These are phyloP conservation scores for Tympanopsis confertula DNA, from an alignment of 2,329 filamentous ascomycete species.

Conservation along the genomic window DNA sequence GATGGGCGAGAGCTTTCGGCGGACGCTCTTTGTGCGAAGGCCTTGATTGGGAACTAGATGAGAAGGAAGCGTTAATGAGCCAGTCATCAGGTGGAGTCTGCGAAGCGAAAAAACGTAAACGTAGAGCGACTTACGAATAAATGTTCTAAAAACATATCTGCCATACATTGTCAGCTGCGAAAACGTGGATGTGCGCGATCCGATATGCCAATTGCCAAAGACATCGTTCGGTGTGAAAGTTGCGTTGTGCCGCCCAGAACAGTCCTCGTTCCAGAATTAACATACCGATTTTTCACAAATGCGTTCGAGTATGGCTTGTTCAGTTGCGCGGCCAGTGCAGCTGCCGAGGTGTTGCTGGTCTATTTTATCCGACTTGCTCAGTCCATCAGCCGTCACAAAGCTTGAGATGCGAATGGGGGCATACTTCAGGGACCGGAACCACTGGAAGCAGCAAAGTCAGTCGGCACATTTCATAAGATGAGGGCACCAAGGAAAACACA, in stretches of 20 bases:
- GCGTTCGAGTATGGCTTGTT: constrained; percentile 62
- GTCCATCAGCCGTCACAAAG: too few species aligned
- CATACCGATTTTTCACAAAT: constrained; percentile 64
- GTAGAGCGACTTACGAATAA: constrained; percentile 40
- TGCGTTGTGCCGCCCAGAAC: too few species aligned
- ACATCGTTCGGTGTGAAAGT: too few species aligned
- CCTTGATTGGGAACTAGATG: constrained; percentile 63
- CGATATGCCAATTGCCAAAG: too few species aligned
- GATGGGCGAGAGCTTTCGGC: constrained; percentile 81
- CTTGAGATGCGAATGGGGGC: constrained; percentile 44
- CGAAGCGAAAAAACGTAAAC: too few species aligned
- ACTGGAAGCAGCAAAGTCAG: too few species aligned
- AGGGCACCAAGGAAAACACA: neutral
- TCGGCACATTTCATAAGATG: neutral
- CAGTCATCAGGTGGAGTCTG: neutral
- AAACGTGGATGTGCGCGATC: too few species aligned
- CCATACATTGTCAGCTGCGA: too few species aligned
- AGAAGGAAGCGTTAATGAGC: constrained; percentile 1
- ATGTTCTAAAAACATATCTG: constrained; percentile 71
- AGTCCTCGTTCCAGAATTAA: too few species aligned
- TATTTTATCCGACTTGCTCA: constrained; percentile 70
- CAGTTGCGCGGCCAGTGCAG: constrained; percentile 58
- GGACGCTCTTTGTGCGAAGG: constrained; percentile 71
- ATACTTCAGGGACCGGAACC: neutral
- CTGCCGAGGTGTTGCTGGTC: constrained; percentile 62